A percentile compares a stretch with the other conserved stretches of the same genome.
Evolutionary conservation across 164 flowering plant genomes (phyloP).

Genomic region (Chimonanthus salicifolius): DNA sequence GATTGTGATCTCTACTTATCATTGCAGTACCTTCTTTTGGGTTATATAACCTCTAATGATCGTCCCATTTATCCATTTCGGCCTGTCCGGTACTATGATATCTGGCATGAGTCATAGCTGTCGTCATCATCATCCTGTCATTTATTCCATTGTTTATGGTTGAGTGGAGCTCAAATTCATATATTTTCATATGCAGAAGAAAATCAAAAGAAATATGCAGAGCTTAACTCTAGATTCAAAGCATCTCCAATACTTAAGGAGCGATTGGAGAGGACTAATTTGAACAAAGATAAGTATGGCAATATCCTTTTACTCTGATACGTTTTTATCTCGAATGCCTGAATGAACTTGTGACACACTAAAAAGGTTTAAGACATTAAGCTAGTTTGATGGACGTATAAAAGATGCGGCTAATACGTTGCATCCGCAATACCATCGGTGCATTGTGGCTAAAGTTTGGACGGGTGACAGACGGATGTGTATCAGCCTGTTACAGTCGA

Average conservation of each 20-base stretch:
- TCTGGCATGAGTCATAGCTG: too few species aligned
- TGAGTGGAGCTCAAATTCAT: background rate
- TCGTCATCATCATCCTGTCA: background rate
- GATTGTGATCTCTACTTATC: too few species aligned
- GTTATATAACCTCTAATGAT: background rate
- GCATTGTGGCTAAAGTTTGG: too few species aligned
- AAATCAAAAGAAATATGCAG: slow-evolving; percentile 20
- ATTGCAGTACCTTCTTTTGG: background rate
- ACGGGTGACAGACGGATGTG: too few species aligned
- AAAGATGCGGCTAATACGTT: too few species aligned
- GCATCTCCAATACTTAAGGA: slow-evolving; percentile 15
- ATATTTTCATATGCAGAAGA: slow-evolving; percentile 11
- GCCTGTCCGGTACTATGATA: background rate
- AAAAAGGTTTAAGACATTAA: too few species aligned
- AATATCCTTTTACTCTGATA: background rate
- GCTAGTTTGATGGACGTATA: too few species aligned
- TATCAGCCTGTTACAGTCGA: too few species aligned
- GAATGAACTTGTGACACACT: background rate
- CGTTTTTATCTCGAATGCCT: background rate
- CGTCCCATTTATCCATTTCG: too few species aligned
- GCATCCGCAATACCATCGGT: too few species aligned
- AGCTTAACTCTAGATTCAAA: slow-evolving; percentile 13
- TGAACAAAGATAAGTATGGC: slow-evolving; percentile 14
- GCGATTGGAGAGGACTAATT: slow-evolving; percentile 11
- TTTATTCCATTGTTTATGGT: background rate